Conservation (phyloP, 306 rosid species). For the Coriaria nepalensis region DNA sequence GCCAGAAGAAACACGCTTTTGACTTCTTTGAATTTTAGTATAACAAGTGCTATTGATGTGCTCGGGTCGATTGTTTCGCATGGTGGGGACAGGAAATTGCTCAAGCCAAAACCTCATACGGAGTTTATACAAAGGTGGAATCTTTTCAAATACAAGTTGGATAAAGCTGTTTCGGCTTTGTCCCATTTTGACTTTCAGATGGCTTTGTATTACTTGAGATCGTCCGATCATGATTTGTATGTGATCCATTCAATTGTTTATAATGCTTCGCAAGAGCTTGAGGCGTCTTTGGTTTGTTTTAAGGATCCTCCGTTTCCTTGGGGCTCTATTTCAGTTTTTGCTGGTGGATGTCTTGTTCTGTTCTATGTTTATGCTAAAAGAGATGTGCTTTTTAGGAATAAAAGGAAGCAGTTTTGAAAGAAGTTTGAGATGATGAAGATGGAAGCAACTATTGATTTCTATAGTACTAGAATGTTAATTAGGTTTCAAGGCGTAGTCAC, state of each 20-base stretch:
- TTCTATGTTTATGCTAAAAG: constrained; percentile 54
- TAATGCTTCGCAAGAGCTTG: constrained; percentile 66
- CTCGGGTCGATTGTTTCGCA: constrained; percentile 54
- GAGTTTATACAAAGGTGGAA: constrained; percentile 87
- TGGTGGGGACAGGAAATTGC: constrained; percentile 74
- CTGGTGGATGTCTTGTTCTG: constrained; percentile 32
- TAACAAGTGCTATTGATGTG: constrained; percentile 57
- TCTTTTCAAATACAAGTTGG: constrained; percentile 73
- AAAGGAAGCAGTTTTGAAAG: constrained; percentile 79
- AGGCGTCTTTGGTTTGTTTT: constrained; percentile 82
- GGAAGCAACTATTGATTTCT: too few species aligned
- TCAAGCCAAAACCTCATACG: constrained; percentile 47
- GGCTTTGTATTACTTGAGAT: constrained; percentile 66
- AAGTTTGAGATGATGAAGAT: too few species aligned
- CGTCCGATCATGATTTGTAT: constrained; percentile 85
- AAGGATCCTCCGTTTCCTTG: constrained; percentile 88
- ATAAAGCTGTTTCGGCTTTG: constrained; percentile 72
- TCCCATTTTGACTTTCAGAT: constrained; percentile 78
- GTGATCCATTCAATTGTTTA: constrained; percentile 76
- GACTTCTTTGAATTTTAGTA: constrained; percentile 59
- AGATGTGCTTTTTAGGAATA: constrained; percentile 62
- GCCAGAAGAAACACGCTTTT: constrained; percentile 71
- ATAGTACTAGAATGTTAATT: too few species aligned
- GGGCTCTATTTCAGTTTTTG: constrained; percentile 39
- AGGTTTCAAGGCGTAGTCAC: too few species aligned